These are phyloP conservation scores for Cornus florida DNA, from an alignment of 148 eudicot species.

Conservation along the genomic window DNA sequence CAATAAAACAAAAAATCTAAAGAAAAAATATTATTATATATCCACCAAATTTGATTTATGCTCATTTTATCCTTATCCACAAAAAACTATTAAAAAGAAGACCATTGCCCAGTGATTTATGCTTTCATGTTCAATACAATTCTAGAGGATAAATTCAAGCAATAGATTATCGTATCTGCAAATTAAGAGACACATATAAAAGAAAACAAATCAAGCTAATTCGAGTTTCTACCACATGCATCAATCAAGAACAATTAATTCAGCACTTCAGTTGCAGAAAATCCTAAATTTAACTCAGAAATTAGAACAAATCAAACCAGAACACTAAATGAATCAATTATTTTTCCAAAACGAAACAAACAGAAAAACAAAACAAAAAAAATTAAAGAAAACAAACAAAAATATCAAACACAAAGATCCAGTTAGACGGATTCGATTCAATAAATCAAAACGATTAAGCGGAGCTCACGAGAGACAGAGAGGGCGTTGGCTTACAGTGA, in stretches of 20 bases:
- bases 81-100: too few species aligned
- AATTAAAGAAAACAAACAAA: background rate
- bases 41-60: too few species aligned
- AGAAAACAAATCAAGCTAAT: too few species aligned
- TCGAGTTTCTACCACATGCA: background rate
- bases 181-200: too few species aligned
- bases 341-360: background rate
- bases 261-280: background rate
- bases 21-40: too few species aligned
- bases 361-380: too few species aligned
- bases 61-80: too few species aligned
- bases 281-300: background rate
- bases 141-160: background rate
- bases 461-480: background rate
- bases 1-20: too few species aligned
- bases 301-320: background rate
- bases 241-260: background rate
- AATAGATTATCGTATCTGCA: background rate
- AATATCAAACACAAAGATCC: background rate
- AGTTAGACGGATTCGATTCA: background rate
- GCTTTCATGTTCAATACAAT: background rate
- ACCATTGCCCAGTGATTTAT: too few species aligned
- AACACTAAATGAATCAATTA: too few species aligned
- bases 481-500: conserved; percentile 39
- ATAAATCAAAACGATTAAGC: background rate